A percentile compares a stretch with the other conserved stretches of the same genome.
These are phyloP conservation scores for Pestalotiopsis sp. DNA, from an alignment of 2,329 filamentous ascomycete genomes.

Conservation along the genomic window DNA sequence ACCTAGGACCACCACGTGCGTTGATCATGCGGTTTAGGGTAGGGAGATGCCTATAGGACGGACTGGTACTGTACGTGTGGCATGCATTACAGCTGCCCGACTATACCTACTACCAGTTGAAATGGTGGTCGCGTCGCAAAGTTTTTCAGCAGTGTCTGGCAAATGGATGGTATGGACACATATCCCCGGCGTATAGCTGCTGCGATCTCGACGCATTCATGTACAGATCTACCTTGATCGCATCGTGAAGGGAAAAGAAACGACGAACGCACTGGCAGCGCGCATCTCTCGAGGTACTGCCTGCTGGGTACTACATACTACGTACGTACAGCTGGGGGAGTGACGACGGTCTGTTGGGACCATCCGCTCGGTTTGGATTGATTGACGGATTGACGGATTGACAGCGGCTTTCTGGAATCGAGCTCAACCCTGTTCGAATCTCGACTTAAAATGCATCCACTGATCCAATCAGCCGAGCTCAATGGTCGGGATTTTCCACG, in stretches of 20 bases:
- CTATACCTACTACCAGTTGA: neutral
- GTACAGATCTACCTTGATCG: neutral
- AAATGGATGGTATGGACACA: neutral
- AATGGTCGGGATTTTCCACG: neutral
- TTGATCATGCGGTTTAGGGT: neutral
- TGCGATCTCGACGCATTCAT: neutral
- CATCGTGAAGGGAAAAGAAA: neutral
- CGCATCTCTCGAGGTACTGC: neutral
- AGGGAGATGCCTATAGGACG: neutral
- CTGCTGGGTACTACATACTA: neutral
- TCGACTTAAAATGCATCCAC: neutral
- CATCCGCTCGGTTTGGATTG: neutral
- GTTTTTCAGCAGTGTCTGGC: neutral
- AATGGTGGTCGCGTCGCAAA: neutral
- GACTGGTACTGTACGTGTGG: neutral
- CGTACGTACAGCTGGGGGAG: neutral
- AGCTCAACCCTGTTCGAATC: neutral
- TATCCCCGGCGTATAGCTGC: neutral
- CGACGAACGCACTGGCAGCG: neutral
- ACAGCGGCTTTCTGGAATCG: constrained; percentile 7
- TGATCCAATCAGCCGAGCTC: neutral
- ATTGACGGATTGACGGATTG: constrained; percentile 2
- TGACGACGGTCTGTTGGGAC: neutral
- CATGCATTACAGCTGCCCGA: neutral
- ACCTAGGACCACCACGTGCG: neutral